phyloP scores from a whole-genome alignment of 139 green algal species.

The Tetraselmis striata region DNA sequence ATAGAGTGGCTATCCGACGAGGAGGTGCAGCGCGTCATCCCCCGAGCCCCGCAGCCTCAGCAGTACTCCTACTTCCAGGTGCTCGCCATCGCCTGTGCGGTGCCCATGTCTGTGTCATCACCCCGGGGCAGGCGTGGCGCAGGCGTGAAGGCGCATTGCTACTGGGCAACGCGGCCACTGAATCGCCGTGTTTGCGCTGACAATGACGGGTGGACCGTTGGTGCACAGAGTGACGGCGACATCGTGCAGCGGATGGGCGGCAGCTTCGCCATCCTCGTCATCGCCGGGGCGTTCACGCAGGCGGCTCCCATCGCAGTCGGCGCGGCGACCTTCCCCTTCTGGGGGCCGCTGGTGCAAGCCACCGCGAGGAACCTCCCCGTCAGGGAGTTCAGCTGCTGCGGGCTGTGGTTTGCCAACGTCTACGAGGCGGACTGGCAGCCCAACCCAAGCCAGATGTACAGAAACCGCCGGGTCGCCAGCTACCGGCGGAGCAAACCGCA shows the following conservation, averaged over 20 bases:
- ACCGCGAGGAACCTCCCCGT: background rate
- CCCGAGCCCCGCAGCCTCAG: background rate
- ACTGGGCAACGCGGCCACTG: background rate
- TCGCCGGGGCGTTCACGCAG: background rate
- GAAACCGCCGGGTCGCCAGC: background rate
- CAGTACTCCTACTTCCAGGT: background rate
- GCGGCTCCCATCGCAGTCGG: background rate
- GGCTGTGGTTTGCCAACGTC: background rate
- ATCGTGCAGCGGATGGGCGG: background rate
- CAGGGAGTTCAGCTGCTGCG: background rate
- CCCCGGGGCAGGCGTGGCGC: no score
- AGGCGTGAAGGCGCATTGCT: no score
- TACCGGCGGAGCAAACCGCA: background rate
- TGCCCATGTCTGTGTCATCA: no score
- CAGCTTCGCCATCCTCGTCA: background rate
- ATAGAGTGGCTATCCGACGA: background rate
- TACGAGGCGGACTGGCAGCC: background rate
- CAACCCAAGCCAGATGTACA: background rate
- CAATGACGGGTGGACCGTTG: no score
- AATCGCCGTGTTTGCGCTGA: background rate
- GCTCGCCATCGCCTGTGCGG: no score
- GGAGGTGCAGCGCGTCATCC: background rate
- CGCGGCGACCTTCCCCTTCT: background rate
- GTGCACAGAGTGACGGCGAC: background rate
- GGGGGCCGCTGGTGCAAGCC: background rate